A percentile compares a stretch with the other conserved stretches of the same genome.
phyloP scores from a whole-genome alignment of 768 basidiomycete species.

The button mushroom (Agaricus bisporus) region DNA sequence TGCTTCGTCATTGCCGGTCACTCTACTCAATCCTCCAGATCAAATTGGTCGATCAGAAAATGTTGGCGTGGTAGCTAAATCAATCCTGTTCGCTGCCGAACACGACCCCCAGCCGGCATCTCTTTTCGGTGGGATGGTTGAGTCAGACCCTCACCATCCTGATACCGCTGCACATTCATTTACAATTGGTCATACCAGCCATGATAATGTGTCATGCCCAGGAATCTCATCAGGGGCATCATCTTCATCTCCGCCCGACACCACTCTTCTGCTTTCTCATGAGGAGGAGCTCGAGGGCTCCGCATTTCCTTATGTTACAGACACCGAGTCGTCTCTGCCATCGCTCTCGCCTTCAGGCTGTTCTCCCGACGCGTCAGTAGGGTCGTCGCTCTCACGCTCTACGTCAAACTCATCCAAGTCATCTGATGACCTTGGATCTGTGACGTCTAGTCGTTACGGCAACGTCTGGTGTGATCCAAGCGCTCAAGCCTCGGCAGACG shows the following conservation, averaged over 20 bases:
- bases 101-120: not conserved
- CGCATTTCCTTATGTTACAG: constrained; percentile 13
- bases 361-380: constrained; percentile 9
- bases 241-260: not conserved
- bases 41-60: not conserved
- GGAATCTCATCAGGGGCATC: not conserved
- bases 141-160: not conserved
- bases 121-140: not conserved
- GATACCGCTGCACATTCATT: not conserved
- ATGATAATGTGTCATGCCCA: not conserved
- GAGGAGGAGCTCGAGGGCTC: constrained; percentile 4
- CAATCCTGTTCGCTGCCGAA: not conserved
- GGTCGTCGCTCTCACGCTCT: constrained; percentile 34
- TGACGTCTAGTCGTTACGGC: constrained; percentile 7
- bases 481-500: constrained; percentile 17
- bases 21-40: not conserved
- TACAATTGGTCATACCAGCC: not conserved
- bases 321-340: constrained; percentile 23
- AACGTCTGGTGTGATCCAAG: not conserved
- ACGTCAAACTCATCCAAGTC: constrained; percentile 29
- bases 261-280: not conserved
- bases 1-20: not conserved
- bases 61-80: not conserved
- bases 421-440: constrained; percentile 15
- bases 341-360: constrained; percentile 20